A percentile compares a stretch with the other conserved stretches of the same genome.
Evolutionary conservation across 345 rosid species (phyloP).

Genomic region (Carallia brachiata): DNA sequence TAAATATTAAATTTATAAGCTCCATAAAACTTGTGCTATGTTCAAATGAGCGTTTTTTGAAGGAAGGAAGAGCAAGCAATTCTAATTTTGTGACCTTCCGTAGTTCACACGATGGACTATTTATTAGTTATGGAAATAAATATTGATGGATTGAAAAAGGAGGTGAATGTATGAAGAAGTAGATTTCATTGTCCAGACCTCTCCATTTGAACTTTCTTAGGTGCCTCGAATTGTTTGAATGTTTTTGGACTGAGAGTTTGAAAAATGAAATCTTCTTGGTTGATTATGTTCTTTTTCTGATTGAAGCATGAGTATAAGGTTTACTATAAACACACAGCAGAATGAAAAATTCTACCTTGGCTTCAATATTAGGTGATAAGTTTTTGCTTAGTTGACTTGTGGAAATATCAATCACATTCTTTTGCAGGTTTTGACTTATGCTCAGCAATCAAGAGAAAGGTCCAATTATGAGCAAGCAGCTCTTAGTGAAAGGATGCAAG

Average conservation of each 20-base stretch:
- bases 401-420: neutral
- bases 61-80: neutral
- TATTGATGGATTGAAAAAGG: neutral
- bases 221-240: neutral
- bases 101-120: neutral
- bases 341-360: too few species aligned
- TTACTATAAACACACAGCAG: too few species aligned
- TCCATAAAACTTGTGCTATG: neutral
- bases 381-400: constrained; percentile 8
- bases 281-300: too few species aligned
- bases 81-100: neutral
- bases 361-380: neutral
- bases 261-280: too few species aligned
- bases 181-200: neutral
- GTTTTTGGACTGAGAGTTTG: neutral
- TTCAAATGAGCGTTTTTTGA: neutral
- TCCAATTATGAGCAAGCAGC: constrained; percentile 96
- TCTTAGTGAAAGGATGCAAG: constrained; percentile 94
- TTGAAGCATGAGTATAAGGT: too few species aligned
- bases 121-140: constrained; percentile 5
- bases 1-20: neutral
- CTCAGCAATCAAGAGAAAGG: constrained; percentile 95
- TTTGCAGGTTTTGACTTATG: constrained; percentile 87
- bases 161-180: neutral
- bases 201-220: neutral